phyloP scores from a whole-genome alignment of 805 yeast species.

The Suhomyces kilbournensis region DNA sequence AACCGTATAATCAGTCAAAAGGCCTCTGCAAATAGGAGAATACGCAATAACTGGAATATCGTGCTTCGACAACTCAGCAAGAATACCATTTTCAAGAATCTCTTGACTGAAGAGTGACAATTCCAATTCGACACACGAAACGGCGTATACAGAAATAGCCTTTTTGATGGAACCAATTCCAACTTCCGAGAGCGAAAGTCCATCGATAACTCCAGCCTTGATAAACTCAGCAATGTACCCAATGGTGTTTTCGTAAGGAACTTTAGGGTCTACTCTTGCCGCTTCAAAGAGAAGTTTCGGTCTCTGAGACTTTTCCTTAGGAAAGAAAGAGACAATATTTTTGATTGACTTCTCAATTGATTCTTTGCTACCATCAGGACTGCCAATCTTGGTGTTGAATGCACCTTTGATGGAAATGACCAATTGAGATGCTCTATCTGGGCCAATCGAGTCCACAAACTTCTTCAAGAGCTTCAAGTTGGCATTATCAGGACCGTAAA shows the following conservation, averaged over 20 bases:
- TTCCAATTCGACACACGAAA: constrained; percentile 75
- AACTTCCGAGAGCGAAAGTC: constrained; percentile 74
- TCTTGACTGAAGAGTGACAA: constrained; percentile 69
- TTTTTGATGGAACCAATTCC: constrained; percentile 56
- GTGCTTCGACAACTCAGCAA: constrained; percentile 53
- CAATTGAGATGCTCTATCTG: constrained; percentile 48
- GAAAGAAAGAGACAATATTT: constrained; percentile 31
- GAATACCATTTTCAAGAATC: constrained; percentile 57
- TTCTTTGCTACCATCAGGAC: constrained; percentile 53
- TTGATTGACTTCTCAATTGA: constrained; percentile 48
- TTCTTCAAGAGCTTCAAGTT: constrained; percentile 57
- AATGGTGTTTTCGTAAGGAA: constrained; percentile 59
- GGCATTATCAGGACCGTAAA: constrained; percentile 56
- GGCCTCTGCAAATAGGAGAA: constrained; percentile 65
- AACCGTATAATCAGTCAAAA: constrained; percentile 2
- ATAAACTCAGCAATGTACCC: constrained; percentile 55
- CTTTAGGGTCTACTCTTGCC: constrained; percentile 63
- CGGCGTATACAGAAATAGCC: constrained; percentile 55
- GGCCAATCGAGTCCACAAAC: constrained; percentile 58
- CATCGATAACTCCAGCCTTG: constrained; percentile 63
- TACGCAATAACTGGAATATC: constrained; percentile 72
- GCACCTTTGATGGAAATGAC: constrained; percentile 71
- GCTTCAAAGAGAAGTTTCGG: constrained; percentile 53
- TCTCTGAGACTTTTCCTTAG: constrained; percentile 21
- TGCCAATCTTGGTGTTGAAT: constrained; percentile 21